phyloP scores from a whole-genome alignment of 2,329 filamentous ascomycete species.

The Dothideomycetes sp. region DNA sequence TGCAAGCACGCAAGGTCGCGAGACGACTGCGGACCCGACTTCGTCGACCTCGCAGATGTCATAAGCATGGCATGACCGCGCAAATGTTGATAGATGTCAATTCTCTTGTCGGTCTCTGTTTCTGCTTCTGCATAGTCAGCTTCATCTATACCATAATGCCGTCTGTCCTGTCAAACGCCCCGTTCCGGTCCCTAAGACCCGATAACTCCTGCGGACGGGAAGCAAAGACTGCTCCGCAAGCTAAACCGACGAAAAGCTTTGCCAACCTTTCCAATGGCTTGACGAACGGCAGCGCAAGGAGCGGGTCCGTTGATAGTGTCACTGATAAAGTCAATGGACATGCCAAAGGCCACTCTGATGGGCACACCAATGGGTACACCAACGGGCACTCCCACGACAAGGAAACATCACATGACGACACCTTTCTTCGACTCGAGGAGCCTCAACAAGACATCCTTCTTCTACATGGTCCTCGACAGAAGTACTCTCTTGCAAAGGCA shows the following conservation, averaged over 20 bases:
- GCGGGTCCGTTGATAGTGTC: not conserved
- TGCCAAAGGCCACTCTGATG: not conserved
- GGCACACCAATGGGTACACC: constrained; percentile 9
- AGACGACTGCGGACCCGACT: not conserved
- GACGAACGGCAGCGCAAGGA: constrained; percentile 9
- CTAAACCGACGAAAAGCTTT: too few species aligned
- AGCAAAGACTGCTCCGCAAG: constrained; percentile 2
- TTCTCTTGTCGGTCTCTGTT: not conserved
- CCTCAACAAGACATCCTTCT: constrained; percentile 24
- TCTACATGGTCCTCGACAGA: constrained; percentile 23
- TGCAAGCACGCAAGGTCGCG: not conserved
- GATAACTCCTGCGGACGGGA: constrained; percentile 16
- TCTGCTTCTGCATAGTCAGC: not conserved
- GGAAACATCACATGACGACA: not conserved
- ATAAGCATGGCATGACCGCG: too few species aligned
- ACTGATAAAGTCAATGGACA: constrained; percentile 1
- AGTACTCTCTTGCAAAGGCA: constrained; percentile 19
- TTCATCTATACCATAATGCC: constrained; percentile 12
- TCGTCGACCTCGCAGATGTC: not conserved
- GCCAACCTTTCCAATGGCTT: too few species aligned
- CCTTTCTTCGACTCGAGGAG: constrained; percentile 18
- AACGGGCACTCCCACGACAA: constrained; percentile 9
- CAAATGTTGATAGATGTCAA: too few species aligned
- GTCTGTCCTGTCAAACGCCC: constrained; percentile 13
- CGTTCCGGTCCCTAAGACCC: constrained; percentile 17